phyloP scores from a whole-genome alignment of 305 asterid species.

The Withania somnifera region DNA sequence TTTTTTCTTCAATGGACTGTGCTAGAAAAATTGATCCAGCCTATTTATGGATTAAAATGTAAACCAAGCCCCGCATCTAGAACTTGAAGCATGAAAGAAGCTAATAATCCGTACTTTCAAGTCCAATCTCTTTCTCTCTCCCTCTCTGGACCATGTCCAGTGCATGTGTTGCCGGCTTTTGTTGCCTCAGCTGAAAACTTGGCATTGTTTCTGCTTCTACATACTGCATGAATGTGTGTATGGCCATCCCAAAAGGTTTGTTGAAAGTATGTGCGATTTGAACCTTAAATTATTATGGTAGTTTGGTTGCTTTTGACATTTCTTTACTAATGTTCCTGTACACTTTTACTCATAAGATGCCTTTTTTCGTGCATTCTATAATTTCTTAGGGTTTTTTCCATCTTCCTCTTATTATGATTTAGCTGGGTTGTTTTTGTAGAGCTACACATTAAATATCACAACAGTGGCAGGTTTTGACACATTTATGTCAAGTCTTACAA shows the following conservation, averaged over 20 bases:
- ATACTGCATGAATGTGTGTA: background rate
- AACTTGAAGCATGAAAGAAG: background rate
- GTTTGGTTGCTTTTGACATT: background rate
- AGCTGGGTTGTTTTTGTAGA: constrained; percentile 36
- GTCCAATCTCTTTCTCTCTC: background rate
- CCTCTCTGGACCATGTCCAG: background rate
- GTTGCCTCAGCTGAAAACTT: background rate
- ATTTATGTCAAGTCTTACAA: constrained; percentile 68
- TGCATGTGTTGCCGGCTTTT: background rate
- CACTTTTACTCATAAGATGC: background rate
- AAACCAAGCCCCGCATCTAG: background rate
- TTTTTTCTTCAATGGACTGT: background rate
- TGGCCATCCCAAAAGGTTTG: background rate
- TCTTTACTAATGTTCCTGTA: background rate
- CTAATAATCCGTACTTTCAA: background rate
- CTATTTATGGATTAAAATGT: background rate
- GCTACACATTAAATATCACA: constrained; percentile 91
- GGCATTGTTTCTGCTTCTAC: background rate
- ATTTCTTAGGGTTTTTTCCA: background rate
- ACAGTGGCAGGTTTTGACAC: constrained; percentile 96
- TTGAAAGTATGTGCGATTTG: background rate
- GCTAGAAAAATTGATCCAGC: background rate
- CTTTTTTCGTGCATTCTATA: background rate
- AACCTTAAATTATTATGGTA: background rate
- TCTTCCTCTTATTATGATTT: constrained; percentile 8